Evolutionary conservation across 805 yeast species (phyloP).

Genomic region (Nakazawaea molendinolei): DNA sequence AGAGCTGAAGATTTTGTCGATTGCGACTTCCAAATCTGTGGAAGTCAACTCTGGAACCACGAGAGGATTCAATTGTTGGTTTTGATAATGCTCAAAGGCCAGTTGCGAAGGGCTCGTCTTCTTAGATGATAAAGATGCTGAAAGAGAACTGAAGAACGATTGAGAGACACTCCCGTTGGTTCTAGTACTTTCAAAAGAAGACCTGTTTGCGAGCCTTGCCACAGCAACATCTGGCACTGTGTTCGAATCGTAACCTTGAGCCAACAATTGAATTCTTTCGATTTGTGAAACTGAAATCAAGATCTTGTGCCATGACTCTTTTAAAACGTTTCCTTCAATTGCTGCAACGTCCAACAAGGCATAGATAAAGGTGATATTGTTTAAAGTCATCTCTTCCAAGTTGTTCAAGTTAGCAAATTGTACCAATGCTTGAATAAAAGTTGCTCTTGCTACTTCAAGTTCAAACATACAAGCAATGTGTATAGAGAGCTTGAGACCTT

Average conservation of each 20-base stretch:
- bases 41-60: conserved; percentile 53
- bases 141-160: conserved; percentile 49
- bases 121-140: conserved; percentile 23
- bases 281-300: conserved; percentile 81
- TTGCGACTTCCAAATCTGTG: conserved; percentile 67
- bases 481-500: conserved; percentile 79
- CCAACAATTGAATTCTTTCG: conserved; percentile 81
- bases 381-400: conserved; percentile 66
- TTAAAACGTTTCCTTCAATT: conserved; percentile 68
- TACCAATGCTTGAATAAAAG: conserved; percentile 84
- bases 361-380: conserved; percentile 76
- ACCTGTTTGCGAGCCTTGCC: conserved; percentile 59
- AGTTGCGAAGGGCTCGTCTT: conserved; percentile 54
- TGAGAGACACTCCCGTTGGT: conserved; percentile 18
- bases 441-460: conserved; percentile 75
- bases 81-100: conserved; percentile 65
- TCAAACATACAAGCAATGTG: conserved; percentile 81
- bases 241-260: conserved; percentile 80
- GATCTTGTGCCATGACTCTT: conserved; percentile 78
- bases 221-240: conserved; percentile 78
- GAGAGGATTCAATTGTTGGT: conserved; percentile 56
- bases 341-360: conserved; percentile 72
- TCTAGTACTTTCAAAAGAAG: conserved; percentile 47
- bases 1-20: conserved; percentile 83
- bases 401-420: conserved; percentile 81